Evolutionary conservation across 78 protist genomes (phyloP).

Genomic region (Speleostelium caveatum): DNA sequence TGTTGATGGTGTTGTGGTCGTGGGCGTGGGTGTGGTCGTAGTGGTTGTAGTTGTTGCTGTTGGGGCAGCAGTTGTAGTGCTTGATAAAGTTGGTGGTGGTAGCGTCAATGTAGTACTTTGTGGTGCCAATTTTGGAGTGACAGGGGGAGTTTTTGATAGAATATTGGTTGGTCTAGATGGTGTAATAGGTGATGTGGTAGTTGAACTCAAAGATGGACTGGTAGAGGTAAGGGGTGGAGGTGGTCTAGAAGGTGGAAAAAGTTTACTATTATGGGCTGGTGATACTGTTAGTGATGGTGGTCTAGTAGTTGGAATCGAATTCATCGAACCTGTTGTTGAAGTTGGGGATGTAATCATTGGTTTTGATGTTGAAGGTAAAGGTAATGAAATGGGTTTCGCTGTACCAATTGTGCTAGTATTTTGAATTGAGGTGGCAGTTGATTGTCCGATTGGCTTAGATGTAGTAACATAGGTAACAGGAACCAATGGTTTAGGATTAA

Average conservation of each 20-base stretch:
- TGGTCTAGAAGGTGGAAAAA: no score
- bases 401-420: not conserved
- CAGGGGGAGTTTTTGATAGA: not conserved
- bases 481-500: conserved; percentile 20
- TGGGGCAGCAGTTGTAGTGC: not conserved
- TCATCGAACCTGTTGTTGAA: no score
- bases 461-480: not conserved
- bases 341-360: no score
- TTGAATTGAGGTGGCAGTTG: not conserved
- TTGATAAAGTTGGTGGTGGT: not conserved
- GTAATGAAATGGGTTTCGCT: no score
- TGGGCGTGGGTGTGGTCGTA: not conserved
- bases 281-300: no score
- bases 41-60: not conserved
- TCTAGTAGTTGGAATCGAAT: no score
- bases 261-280: no score
- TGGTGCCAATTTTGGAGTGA: not conserved
- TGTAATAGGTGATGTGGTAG: conserved; percentile 3
- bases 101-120: not conserved
- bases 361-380: no score
- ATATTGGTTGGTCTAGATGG: not conserved
- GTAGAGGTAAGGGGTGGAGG: no score
- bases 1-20: not conserved
- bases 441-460: not conserved
- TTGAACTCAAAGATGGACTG: not conserved